Conservation (phyloP, 2,329 filamentous ascomycete species). For the Stagonosporopsis chrysanthemi region DNA sequence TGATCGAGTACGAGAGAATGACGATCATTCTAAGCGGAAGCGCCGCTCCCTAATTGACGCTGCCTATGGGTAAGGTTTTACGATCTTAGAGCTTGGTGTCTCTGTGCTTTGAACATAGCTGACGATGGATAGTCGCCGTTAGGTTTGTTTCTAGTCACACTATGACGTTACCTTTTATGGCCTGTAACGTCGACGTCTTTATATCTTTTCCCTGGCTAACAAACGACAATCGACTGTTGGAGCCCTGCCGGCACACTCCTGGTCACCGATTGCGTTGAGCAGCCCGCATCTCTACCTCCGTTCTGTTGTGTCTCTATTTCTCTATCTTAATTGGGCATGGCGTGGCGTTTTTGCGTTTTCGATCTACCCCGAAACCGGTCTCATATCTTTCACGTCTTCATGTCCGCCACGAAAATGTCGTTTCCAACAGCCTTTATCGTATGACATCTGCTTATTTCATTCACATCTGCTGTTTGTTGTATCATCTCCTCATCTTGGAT, state of each 20-base stretch:
- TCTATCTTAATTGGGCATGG: not conserved
- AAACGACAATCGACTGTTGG: not conserved
- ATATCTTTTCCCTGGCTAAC: not conserved
- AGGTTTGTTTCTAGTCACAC: not conserved
- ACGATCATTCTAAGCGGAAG: slow-evolving; percentile 48
- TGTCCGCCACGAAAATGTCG: not conserved
- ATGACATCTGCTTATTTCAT: not conserved
- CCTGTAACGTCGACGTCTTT: not conserved
- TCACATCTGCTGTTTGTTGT: slow-evolving; percentile 5
- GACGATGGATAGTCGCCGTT: slow-evolving; percentile 12
- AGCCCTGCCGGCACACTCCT: not conserved
- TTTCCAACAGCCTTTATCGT: not conserved
- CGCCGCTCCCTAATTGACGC: slow-evolving; percentile 46
- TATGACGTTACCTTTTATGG: no score
- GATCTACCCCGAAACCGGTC: not conserved
- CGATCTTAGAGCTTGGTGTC: no score
- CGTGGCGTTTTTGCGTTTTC: not conserved
- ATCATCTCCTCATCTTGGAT: not conserved
- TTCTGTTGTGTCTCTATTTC: not conserved
- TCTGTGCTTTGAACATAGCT: not conserved
- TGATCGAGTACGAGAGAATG: slow-evolving; percentile 43
- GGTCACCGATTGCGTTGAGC: not conserved
- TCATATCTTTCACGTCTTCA: not conserved
- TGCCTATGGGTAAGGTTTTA: slow-evolving; percentile 44
- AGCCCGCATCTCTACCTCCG: not conserved